Evolutionary conservation across 2,329 filamentous ascomycete genomes (phyloP).

Genomic region (Ophiostoma novo-ulmi): DNA sequence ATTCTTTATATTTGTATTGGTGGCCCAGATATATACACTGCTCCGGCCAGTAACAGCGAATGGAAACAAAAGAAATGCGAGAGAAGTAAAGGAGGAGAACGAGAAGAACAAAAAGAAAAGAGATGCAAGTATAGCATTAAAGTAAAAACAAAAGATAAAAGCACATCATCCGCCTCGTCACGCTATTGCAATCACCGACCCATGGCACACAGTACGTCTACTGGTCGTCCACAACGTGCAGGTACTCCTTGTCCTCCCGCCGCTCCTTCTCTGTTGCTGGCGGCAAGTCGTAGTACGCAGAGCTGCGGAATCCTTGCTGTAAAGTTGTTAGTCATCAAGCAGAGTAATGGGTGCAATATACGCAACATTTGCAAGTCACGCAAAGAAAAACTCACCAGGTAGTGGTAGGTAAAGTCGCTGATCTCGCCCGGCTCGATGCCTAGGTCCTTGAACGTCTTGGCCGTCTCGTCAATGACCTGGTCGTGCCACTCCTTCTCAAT

Average conservation of each 20-base stretch:
- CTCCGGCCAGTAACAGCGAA: conserved; percentile 13
- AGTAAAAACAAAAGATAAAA: neutral
- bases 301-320: conserved; percentile 84
- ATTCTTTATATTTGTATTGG: conserved; percentile 8
- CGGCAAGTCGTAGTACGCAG: conserved; percentile 85
- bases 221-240: conserved; percentile 87
- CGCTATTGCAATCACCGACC: neutral
- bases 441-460: conserved; percentile 94
- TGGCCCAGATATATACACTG: conserved; percentile 20
- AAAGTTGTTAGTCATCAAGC: conserved; percentile 33
- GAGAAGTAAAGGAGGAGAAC: neutral
- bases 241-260: conserved; percentile 90
- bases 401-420: conserved; percentile 83
- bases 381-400: conserved; percentile 61
- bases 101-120: neutral
- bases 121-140: conserved; percentile 9
- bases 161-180: neutral
- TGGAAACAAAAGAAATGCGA: conserved; percentile 14
- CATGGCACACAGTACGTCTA: conserved; percentile 38
- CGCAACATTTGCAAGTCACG: too few species aligned
- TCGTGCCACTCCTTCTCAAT: conserved; percentile 90
- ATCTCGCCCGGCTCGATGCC: conserved; percentile 85
- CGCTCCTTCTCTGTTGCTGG: conserved; percentile 93
- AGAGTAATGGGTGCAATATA: neutral
- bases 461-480: conserved; percentile 80